A percentile compares a stretch with the other conserved stretches of the same genome.
These are phyloP conservation scores for Metroxylon sagu DNA, from an alignment of 176 grass and related monocot genomes.

Conservation along the genomic window DNA sequence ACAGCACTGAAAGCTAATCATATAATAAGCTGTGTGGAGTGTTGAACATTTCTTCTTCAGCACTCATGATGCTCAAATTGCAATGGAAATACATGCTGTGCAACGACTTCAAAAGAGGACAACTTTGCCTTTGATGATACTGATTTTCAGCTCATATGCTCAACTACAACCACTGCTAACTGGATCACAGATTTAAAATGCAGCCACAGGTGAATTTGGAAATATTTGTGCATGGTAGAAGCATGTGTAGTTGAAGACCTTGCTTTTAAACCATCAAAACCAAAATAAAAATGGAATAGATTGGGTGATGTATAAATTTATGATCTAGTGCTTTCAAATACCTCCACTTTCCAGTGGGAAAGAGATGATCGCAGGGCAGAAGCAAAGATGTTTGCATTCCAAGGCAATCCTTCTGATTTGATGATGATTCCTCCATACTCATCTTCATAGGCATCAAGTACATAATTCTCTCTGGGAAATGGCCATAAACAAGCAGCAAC, in stretches of 20 bases:
- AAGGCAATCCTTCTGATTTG: constrained; percentile 49
- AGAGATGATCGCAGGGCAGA: constrained; percentile 50
- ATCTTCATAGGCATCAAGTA: constrained; percentile 66
- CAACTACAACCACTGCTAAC: no score
- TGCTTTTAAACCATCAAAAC: background rate
- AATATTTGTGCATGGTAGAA: no score
- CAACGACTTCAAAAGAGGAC: no score
- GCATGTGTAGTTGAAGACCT: no score
- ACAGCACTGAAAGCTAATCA: background rate
- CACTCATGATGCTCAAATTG: no score
- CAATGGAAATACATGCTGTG: no score
- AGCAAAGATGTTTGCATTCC: constrained; percentile 40
- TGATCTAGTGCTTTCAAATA: background rate
- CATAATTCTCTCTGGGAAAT: constrained; percentile 32
- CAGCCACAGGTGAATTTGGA: no score
- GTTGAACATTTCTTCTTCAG: no score
- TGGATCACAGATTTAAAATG: no score
- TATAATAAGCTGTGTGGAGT: no score
- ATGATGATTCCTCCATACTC: constrained; percentile 86
- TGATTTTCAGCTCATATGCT: no score
- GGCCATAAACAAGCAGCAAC: constrained; percentile 10
- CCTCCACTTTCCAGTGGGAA: constrained; percentile 53
- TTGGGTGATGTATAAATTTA: background rate
- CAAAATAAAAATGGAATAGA: background rate
- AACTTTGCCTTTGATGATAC: no score